phyloP scores from a whole-genome alignment of 192 early-diverging fungal genomes.

The Coemansia sp. region DNA sequence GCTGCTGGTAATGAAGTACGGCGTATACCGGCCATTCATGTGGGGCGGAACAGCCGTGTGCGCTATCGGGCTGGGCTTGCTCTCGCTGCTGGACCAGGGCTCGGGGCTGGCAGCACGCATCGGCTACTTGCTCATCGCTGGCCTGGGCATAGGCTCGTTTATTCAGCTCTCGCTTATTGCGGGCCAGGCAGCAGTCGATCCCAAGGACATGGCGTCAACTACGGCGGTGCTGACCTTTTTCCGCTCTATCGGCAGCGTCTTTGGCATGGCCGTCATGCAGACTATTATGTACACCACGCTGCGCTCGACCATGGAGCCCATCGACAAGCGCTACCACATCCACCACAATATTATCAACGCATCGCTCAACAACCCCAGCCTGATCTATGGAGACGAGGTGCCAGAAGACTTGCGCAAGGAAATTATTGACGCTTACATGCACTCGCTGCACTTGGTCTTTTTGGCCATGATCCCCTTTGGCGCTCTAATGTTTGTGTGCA shows the following conservation, averaged over 20 bases:
- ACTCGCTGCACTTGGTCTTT: conserved; percentile 57
- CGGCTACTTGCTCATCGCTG: conserved; percentile 69
- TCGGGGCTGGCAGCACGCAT: conserved; percentile 57
- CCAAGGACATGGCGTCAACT: conserved; percentile 63
- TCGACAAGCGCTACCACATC: conserved; percentile 42
- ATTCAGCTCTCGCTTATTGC: conserved; percentile 75
- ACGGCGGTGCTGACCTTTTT: conserved; percentile 69
- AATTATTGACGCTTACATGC: conserved; percentile 60
- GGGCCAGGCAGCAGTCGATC: conserved; percentile 64
- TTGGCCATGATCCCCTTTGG: conserved; percentile 58
- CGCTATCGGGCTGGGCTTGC: conserved; percentile 63
- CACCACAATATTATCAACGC: conserved; percentile 27
- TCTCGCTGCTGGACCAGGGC: conserved; percentile 55
- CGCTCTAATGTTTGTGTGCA: conserved; percentile 54
- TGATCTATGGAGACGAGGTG: conserved; percentile 36
- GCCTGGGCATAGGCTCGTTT: conserved; percentile 71
- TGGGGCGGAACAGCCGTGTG: conserved; percentile 68
- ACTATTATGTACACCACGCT: conserved; percentile 56
- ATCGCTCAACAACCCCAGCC: conserved; percentile 43
- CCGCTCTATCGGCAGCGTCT: conserved; percentile 62
- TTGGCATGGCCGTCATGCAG: conserved; percentile 64
- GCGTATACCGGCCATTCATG: conserved; percentile 68
- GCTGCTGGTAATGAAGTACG: conserved; percentile 59
- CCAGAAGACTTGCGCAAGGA: conserved; percentile 39
- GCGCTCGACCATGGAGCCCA: conserved; percentile 6